phyloP scores from a whole-genome alignment of 2,329 filamentous ascomycete species.

The Alternaria burnsii region DNA sequence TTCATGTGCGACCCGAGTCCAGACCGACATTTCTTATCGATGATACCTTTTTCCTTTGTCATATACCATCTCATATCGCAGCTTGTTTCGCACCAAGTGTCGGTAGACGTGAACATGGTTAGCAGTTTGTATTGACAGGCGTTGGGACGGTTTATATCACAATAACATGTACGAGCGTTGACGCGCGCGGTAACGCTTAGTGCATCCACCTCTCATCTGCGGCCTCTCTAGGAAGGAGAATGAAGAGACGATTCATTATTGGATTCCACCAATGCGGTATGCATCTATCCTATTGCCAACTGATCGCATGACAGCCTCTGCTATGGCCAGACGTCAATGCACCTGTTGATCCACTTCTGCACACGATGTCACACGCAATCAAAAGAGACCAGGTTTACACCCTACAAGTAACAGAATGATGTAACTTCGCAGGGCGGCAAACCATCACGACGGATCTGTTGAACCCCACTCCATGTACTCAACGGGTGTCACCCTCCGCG shows the following conservation, averaged over 20 bases:
- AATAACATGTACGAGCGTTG: neutral
- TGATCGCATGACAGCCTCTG: neutral
- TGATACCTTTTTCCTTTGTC: conserved; percentile 3
- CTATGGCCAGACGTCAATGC: neutral
- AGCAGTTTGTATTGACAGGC: neutral
- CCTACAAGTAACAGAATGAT: neutral
- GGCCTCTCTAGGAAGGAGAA: neutral
- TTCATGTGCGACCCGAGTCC: neutral
- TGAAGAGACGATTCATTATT: neutral
- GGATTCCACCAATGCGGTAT: neutral
- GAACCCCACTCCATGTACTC: neutral
- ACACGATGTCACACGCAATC: neutral
- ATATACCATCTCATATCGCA: neutral
- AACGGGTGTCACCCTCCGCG: neutral
- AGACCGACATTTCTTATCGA: neutral
- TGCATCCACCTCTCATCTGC: neutral
- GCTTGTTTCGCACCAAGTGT: neutral
- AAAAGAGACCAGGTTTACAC: neutral
- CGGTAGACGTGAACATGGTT: neutral
- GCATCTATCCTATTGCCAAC: neutral
- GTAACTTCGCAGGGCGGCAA: neutral
- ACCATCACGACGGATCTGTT: neutral
- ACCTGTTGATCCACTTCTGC: neutral
- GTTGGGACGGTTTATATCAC: neutral
- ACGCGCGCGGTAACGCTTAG: neutral